Evolutionary conservation across 495 filamentous ascomycete genomes (phyloP).

Genomic region (Hyaloscypha bicolor): DNA sequence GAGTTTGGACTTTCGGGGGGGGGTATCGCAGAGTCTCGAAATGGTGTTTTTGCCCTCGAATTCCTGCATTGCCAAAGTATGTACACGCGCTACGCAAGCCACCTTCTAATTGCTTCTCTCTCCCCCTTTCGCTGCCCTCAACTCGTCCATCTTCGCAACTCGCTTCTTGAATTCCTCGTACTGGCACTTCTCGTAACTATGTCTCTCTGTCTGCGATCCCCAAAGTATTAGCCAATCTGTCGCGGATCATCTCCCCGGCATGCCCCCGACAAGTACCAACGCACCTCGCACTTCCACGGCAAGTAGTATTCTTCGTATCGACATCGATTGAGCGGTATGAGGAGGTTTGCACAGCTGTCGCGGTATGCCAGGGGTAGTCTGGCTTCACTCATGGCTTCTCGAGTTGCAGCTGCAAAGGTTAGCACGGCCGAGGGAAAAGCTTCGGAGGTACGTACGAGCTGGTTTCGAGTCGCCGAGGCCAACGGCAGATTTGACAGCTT

Average conservation of each 20-base stretch:
- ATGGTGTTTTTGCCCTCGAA: background rate
- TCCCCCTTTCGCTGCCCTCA: constrained; percentile 82
- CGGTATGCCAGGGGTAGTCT: constrained; percentile 87
- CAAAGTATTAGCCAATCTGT: background rate
- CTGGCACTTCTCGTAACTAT: constrained; percentile 98
- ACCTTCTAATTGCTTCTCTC: constrained; percentile 75
- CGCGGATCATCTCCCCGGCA: background rate
- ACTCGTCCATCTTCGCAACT: constrained; percentile 97
- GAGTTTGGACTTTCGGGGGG: too few relatives aligned
- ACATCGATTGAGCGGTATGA: constrained; percentile 95
- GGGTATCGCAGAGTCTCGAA: background rate
- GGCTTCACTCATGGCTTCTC: constrained; percentile 91
- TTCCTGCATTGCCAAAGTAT: constrained; percentile 23
- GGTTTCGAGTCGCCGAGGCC: constrained; percentile 45
- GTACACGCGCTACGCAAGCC: constrained; percentile 13
- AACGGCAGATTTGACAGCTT: constrained; percentile 58
- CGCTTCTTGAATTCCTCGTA: constrained; percentile 98
- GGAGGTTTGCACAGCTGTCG: constrained; percentile 89
- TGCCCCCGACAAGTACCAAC: constrained; percentile 30
- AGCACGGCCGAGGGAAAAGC: constrained; percentile 16
- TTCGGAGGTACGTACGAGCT: constrained; percentile 29
- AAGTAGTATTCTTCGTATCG: constrained; percentile 90
- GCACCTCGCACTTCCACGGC: constrained; percentile 97
- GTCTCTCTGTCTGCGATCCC: constrained; percentile 77
- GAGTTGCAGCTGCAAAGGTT: constrained; percentile 61